Conservation (phyloP, 2,329 filamentous ascomycete species). For the Chaetothyriales sp. region DNA sequence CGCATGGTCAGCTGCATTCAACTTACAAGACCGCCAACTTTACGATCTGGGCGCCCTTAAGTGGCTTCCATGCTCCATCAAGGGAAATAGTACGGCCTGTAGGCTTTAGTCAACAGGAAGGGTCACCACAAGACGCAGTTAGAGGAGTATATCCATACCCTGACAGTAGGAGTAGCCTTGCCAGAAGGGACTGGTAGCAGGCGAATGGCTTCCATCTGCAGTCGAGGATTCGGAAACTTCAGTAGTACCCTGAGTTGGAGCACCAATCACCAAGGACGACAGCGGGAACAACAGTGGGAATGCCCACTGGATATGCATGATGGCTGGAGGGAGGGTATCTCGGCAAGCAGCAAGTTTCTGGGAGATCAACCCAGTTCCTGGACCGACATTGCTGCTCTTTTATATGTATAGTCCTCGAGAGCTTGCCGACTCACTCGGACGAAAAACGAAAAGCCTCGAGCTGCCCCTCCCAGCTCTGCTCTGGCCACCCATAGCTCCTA, state of each 20-base stretch:
- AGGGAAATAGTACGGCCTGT: neutral
- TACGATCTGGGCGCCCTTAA: neutral
- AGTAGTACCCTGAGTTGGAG: neutral
- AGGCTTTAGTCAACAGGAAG: neutral
- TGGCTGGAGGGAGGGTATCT: neutral
- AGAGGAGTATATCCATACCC: neutral
- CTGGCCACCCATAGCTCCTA: too few species aligned
- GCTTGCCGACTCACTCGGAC: too few species aligned
- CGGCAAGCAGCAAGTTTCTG: neutral
- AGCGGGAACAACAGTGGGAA: neutral
- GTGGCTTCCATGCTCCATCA: neutral
- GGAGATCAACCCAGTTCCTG: neutral
- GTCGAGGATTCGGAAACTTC: neutral
- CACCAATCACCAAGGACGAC: neutral
- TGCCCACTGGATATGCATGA: neutral
- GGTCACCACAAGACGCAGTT: too few species aligned
- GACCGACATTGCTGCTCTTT: neutral
- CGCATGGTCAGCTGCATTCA: neutral
- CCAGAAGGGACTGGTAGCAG: conserved; percentile 1
- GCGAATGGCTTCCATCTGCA: neutral
- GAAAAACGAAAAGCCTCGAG: too few species aligned
- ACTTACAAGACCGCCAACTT: conserved; percentile 1
- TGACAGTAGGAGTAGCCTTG: conserved; percentile 2
- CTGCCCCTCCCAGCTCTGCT: too few species aligned
- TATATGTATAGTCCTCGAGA: neutral